Conservation (phyloP, 192 early-diverging fungal genomes). For the Coemansia sp. region DNA sequence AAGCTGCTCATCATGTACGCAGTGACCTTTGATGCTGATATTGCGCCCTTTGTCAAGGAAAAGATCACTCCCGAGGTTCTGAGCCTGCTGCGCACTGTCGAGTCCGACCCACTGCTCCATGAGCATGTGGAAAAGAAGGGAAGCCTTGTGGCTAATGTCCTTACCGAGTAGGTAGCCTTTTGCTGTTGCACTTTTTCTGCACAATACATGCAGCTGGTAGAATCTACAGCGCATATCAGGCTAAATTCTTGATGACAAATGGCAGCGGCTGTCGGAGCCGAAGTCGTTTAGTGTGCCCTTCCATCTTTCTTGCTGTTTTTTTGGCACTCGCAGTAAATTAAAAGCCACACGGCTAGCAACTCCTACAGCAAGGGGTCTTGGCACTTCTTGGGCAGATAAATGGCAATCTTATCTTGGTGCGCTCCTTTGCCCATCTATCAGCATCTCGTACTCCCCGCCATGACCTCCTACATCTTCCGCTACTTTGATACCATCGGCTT, state of each 20-base stretch:
- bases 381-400: neutral
- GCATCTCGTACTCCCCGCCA: neutral
- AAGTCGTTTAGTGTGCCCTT: neutral
- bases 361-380: neutral
- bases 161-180: neutral
- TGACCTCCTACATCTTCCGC: constrained; percentile 22
- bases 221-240: neutral
- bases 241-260: neutral
- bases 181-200: neutral
- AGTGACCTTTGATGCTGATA: neutral
- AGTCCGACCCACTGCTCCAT: constrained; percentile 1
- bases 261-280: neutral
- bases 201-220: neutral
- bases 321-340: neutral
- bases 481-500: constrained; percentile 27
- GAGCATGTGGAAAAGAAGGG: constrained; percentile 1
- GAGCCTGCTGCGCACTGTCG: constrained; percentile 29
- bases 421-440: neutral
- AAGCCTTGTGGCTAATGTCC: neutral
- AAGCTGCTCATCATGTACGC: constrained; percentile 7
- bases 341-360: neutral
- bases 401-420: neutral
- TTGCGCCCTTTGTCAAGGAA: neutral
- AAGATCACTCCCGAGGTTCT: constrained; percentile 28
- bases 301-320: neutral